Base-by-base conservation (phyloP, 495 filamentous ascomycete genomes). In the Aspergillus mulundensis region DNA sequence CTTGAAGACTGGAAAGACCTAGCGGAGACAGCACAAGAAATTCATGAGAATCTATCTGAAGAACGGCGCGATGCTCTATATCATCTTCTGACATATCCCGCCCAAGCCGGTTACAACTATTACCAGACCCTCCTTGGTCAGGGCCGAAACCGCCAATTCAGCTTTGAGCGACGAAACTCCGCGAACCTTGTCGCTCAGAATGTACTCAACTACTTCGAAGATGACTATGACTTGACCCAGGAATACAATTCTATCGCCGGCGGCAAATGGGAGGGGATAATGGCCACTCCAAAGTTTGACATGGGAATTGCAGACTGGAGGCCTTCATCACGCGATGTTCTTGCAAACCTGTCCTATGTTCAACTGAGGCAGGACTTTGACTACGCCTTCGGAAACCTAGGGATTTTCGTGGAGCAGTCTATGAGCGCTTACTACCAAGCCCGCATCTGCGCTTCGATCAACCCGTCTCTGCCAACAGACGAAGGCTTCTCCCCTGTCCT, bases 31-130 rank as follows among this genome's bases (percentile, higher is more conserved):
- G 82, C 86, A 3, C 74, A 87, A 58, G 68, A 65, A 5, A 65
- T 90, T 16, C 83, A 86, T 53, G 68, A 80, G 47, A 71, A 69
- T 19, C 66, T 90, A 15, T 70, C 25, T 4, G 8, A 3, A 28
- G 25, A 28, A 28, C 25, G 8, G 4, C 25, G 25, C 25, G 25
- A 28, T 8, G 25, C 25, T 28, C 25, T 28, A 3, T 28, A 28
- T 8, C 25, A 91, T 66, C 82, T 87, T 63, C 72, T 90, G 4
- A 71, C 88, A 4, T 87, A 91, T 54, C 86, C 87, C 0, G 76
- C 82, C 8, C 75, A 82, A 12, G 84, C 83, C 6, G 86, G 81
- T 11, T 75, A 81, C 50, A 20, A 16, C 20, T 44, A 44, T 8
- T 24, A 44, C 42, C 42, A 14, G 19, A 44, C 10, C 19, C 12